Evolutionary conservation across 768 basidiomycete genomes (phyloP), one percentile per base, ranked within the genome.

Genomic region (Leucosporidium scottii): DNA sequence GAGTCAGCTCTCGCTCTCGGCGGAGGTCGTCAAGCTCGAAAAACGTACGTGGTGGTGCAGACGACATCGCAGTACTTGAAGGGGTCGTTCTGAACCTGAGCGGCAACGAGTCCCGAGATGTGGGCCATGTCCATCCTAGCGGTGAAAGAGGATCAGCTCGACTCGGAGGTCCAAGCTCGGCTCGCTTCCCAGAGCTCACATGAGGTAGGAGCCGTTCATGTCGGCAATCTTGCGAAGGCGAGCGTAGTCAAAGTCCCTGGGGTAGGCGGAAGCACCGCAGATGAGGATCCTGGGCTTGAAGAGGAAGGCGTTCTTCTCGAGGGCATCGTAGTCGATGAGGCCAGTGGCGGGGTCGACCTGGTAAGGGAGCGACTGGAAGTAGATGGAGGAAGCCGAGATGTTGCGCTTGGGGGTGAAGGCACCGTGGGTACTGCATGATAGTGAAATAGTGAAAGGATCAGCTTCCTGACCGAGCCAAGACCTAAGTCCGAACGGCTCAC

Each of bases 381-480:
- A 98, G 82, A 99, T 97, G 25, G 96, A 98, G 28, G 94, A 98
- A 47, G 96, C 91, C 44, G 96, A 97, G 87, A 99, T 98, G 81
- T 99, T 98, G 84, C 97, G 96, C 83, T 98, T 98, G 49, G 72
- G 68, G 17, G 75, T 76, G 80, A 93, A 99, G 83, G 94, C 94
- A 36, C 94, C 94, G 78, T 97, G 94, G 44, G 93, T 97, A 74
- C 96, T 56, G 65, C 64, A 34, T 34, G 5, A 51, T 27, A 17
- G 12, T 49, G 36, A 17, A 39, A 1, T 27, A n/a, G 5, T 39
- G 28, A 59, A 21, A 23, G 20, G 47, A 2, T 57, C 27, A n/a
- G 27, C 28, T 36, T 5, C 34, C n/a, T 30, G 15, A 48, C 31
- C 21, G n/a, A 65, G 23, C 10, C 17, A n/a, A 7, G 8, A 51